phyloP scores from a whole-genome alignment of 305 asterid species.

The Coffea humblotiana region DNA sequence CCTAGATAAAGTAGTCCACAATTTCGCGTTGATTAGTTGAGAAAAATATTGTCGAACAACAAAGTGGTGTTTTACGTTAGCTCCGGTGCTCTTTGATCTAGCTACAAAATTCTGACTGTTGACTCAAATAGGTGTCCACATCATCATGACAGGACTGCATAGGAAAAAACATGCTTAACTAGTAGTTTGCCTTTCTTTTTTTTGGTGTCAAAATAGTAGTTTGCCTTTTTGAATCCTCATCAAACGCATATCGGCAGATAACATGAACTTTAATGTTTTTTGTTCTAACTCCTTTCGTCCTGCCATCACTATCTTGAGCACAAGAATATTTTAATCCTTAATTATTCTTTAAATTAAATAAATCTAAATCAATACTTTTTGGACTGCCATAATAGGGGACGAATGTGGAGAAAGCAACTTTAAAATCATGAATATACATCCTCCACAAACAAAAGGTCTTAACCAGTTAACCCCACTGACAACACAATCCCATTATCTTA shows the following conservation, averaged over 20 bases:
- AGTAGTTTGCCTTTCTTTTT: background rate
- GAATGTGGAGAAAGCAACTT: slow-evolving; percentile 45
- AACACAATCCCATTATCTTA: slow-evolving; percentile 23
- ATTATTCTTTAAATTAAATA: slow-evolving; percentile 28
- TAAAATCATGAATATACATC: slow-evolving; percentile 15
- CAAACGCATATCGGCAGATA: background rate
- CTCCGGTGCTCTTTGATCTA: slow-evolving; percentile 1
- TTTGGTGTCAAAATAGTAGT: background rate
- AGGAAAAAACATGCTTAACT: background rate
- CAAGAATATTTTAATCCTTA: slow-evolving; percentile 13
- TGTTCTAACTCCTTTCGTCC: background rate
- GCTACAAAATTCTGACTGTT: background rate
- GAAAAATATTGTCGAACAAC: background rate
- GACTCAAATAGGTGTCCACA: background rate
- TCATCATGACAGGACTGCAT: background rate
- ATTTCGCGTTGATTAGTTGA: background rate
- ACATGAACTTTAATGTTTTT: background rate
- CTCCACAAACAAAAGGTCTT: slow-evolving; percentile 5
- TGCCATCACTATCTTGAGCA: slow-evolving; percentile 11
- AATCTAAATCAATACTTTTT: slow-evolving; percentile 22
- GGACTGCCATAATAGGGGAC: slow-evolving; percentile 33
- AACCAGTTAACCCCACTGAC: slow-evolving; percentile 20
- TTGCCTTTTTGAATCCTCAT: background rate
- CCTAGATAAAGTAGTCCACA: background rate
- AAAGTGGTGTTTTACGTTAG: background rate